Base-by-base conservation (phyloP, 1,139 yeast species). In the Saccharomyces hybrid region DNA sequence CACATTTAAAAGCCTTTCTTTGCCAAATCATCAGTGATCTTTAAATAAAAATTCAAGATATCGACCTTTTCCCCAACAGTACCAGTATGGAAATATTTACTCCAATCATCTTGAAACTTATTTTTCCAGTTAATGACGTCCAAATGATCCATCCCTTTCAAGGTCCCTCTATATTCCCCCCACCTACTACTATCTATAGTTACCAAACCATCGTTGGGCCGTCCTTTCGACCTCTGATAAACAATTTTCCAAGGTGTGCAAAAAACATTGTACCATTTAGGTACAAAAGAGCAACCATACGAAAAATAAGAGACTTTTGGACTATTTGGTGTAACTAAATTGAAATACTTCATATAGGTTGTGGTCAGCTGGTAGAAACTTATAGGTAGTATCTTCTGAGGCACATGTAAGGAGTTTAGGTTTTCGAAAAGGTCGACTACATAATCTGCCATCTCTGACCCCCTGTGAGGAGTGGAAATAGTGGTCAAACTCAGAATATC, bases 61-160 rank as follows among this genome's bases (percentile, higher is more conserved):
- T 87, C 81, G 63, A 88, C 52, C 6, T 54, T 41, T 16, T 57
- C 41, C 13, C n/a, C 44, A 6, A 50, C 47, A 27, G 47, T 50
- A 16, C 50, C 31, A 27, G 51, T 53, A 13, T 51, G 53, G 9
- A 61, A 38, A 62, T 61, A 49, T 56, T 60, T 56, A 46, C 61
- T 60, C 27, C 61, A 49, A 41, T 65, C 65, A 51, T 75, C 73
- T 56, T 82, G 75, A 4, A 79, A 57, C n/a, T 76, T 68, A 62
- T 85, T 85, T 51, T 85, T 80, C 95, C 95, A 88, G 62, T 89
- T 89, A 47, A 89, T 87, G 55, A 89, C 74, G 66, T 90, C 96
- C 59, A 88, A 73, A 69, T 90, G 97, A 68, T 90, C 96, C 3
- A 88, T 90, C 58, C 83, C 78, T 48, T 82, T 82, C 47, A 90